Evolutionary conservation across 208 protist genomes (phyloP).

Genomic region (Porcisia deanei): DNA sequence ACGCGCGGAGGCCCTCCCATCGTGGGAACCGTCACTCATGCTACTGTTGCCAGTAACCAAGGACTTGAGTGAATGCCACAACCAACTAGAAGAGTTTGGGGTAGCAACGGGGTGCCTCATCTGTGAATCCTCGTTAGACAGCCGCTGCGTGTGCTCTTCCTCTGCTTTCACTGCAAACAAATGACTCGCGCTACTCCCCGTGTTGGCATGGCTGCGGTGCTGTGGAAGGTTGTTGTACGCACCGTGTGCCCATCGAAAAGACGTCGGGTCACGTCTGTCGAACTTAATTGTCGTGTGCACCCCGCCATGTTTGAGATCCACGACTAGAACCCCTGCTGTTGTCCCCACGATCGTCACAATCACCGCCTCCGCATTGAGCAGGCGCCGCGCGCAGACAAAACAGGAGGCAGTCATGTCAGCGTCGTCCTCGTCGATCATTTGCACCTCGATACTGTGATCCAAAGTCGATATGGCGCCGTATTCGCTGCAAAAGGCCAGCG

Average conservation of each 20-base stretch:
- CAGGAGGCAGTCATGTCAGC: conserved; percentile 39
- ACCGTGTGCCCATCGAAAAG: conserved; percentile 20
- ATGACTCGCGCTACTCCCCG: background rate
- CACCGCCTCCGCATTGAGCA: conserved; percentile 32
- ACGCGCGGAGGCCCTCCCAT: no score
- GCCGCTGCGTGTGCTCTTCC: conserved; percentile 6
- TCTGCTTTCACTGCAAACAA: background rate
- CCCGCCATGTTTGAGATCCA: conserved; percentile 70
- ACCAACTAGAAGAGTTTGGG: background rate
- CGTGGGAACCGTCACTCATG: background rate
- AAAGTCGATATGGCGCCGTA: conserved; percentile 75
- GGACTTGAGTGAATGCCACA: conserved; percentile 33
- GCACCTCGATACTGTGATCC: conserved; percentile 81
- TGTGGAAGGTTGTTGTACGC: conserved; percentile 20
- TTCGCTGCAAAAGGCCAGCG: conserved; percentile 80
- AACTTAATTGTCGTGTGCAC: conserved; percentile 57
- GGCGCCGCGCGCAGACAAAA: conserved; percentile 61
- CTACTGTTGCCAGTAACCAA: conserved; percentile 17
- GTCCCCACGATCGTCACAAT: conserved; percentile 69
- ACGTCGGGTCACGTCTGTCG: conserved; percentile 34
- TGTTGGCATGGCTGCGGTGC: background rate
- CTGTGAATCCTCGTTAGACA: conserved; percentile 3
- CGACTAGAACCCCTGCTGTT: conserved; percentile 44
- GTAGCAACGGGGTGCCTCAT: conserved; percentile 5
- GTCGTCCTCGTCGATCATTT: conserved; percentile 49